These are phyloP conservation scores for Melastoma candidum DNA, from an alignment of 441 rosid genomes.

Conservation along the genomic window DNA sequence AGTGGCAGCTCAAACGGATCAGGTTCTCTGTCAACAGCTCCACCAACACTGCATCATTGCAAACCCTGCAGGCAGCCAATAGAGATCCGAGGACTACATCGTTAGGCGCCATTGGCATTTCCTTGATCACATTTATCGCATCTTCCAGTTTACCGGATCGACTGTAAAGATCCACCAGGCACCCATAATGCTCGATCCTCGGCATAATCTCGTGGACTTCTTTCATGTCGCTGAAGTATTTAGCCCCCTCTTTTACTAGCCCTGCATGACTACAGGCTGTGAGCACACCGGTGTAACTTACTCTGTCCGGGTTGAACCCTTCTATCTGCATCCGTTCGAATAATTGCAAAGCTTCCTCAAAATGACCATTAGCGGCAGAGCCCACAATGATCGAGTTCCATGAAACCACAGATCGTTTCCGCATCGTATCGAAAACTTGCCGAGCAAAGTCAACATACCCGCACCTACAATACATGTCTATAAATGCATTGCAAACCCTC, in stretches of 20 bases:
- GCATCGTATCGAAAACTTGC: conserved; percentile 53
- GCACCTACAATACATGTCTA: conserved; percentile 65
- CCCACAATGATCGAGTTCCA: conserved; percentile 79
- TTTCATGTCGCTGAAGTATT: conserved; percentile 43
- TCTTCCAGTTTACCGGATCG: conserved; percentile 80
- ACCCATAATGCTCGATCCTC: conserved; percentile 70
- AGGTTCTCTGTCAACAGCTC: conserved; percentile 42
- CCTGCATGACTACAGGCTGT: conserved; percentile 82
- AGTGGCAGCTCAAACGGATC: conserved; percentile 30
- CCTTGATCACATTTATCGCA: conserved; percentile 38
- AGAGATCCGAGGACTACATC: conserved; percentile 63
- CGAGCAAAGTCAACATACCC: conserved; percentile 52
- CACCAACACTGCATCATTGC: conserved; percentile 42
- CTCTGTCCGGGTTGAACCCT: conserved; percentile 56
- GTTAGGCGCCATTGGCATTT: conserved; percentile 69
- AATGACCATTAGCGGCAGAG: conserved; percentile 55
- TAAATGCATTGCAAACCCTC: conserved; percentile 49
- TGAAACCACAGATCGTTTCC: conserved; percentile 45
- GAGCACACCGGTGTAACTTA: conserved; percentile 67
- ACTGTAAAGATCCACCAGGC: conserved; percentile 74
- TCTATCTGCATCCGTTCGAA: conserved; percentile 53
- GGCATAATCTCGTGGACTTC: conserved; percentile 37
- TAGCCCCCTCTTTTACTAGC: conserved; percentile 47
- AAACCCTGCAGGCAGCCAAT: conserved; percentile 48
- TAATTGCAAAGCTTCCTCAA: conserved; percentile 44